Conservation (phyloP, 768 basidiomycete species). For the Pisolithus orientalis region DNA sequence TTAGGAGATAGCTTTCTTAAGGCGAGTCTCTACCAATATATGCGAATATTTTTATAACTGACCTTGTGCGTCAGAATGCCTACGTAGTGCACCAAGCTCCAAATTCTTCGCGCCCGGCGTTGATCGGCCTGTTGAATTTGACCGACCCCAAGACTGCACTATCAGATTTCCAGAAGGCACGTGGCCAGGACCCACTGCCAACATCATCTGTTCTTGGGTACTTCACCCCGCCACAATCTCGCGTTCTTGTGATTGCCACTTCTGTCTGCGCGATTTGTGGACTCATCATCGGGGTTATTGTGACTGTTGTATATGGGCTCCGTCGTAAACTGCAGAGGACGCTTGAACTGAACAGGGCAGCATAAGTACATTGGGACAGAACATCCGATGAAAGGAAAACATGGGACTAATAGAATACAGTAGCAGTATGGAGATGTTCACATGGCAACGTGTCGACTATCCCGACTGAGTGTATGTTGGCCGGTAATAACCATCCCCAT, state of each 20-base stretch:
- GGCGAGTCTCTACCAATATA: conserved; percentile 24
- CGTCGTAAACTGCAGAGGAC: conserved; percentile 3
- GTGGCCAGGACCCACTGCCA: conserved; percentile 37
- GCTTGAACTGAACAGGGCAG: conserved; percentile 1
- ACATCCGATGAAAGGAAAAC: background rate
- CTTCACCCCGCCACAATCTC: conserved; percentile 10
- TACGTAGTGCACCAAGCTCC: conserved; percentile 44
- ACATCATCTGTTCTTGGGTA: conserved; percentile 10
- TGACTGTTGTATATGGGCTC: conserved; percentile 10
- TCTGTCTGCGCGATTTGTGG: conserved; percentile 28
- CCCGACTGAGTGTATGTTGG: conserved; percentile 19
- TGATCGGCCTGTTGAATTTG: conserved; percentile 39
- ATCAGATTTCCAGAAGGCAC: conserved; percentile 32
- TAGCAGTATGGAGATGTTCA: background rate
- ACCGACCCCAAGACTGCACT: conserved; percentile 35
- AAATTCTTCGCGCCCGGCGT: conserved; percentile 33
- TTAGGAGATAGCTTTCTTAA: conserved; percentile 54
- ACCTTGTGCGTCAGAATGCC: conserved; percentile 37
- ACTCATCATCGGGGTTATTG: conserved; percentile 30
- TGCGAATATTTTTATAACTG: conserved; percentile 1
- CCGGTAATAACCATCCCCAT: conserved; percentile 24
- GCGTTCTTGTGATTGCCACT: conserved; percentile 10
- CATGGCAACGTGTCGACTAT: conserved; percentile 4
- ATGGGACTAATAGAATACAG: background rate
- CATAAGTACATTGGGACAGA: conserved; percentile 3